A percentile compares a stretch with the other conserved stretches of the same genome.
Conservation (phyloP, 495 filamentous ascomycete species). For the Talaromyces borbonicus region DNA sequence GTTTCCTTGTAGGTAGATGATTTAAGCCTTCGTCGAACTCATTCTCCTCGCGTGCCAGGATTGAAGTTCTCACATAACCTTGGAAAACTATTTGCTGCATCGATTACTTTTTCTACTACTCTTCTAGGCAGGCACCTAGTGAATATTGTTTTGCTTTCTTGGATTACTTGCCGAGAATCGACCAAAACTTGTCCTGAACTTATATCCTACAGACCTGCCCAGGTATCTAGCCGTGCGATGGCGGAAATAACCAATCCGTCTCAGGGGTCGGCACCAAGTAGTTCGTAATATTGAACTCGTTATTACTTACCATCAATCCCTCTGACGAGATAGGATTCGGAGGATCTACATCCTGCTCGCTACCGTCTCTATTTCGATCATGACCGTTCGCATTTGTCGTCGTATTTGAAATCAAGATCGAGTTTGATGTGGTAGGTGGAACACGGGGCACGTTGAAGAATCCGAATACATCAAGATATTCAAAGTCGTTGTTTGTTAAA, state of each 20-base stretch:
- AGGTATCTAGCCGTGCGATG: constrained; percentile 17
- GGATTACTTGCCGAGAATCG: no score
- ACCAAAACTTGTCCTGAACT: no score
- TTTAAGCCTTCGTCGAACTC: no score
- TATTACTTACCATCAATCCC: constrained; percentile 24
- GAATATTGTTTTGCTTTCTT: no score
- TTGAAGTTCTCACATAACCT: no score
- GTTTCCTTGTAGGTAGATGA: no score
- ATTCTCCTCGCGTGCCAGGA: neutral
- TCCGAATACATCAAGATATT: constrained; percentile 88
- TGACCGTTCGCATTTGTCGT: constrained; percentile 12
- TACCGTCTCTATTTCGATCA: neutral
- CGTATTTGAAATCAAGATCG: constrained; percentile 20
- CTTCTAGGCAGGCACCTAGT: no score
- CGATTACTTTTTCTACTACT: no score
- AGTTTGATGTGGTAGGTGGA: constrained; percentile 24
- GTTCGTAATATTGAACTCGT: constrained; percentile 41
- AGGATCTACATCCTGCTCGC: neutral
- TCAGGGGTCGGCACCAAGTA: constrained; percentile 39
- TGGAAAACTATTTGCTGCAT: no score
- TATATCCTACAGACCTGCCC: neutral
- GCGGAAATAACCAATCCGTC: constrained; percentile 38
- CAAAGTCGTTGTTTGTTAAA: constrained; percentile 69
- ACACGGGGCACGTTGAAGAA: constrained; percentile 85
- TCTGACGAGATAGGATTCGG: constrained; percentile 34